These are phyloP conservation scores for Magnusiomyces tetraspermus DNA, from an alignment of 1,139 yeast species.

Conservation along the genomic window DNA sequence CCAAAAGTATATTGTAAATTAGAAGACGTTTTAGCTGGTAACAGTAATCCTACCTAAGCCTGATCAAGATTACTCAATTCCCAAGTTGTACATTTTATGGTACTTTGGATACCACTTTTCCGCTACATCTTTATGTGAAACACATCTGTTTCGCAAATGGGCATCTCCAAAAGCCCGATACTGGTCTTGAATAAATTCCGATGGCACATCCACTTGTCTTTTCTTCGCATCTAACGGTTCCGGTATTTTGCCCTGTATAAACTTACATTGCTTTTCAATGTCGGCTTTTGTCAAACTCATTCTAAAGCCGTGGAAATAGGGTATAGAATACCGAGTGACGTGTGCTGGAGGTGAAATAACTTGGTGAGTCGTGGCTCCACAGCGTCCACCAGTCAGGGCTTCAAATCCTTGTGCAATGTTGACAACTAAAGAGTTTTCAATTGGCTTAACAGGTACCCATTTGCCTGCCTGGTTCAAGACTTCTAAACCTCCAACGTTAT, in stretches of 20 bases:
- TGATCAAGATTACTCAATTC: not conserved
- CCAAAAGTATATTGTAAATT: not conserved
- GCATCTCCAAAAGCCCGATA: constrained; percentile 43
- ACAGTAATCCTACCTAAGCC: too few species aligned
- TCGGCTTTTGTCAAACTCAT: constrained; percentile 27
- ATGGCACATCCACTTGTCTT: constrained; percentile 29
- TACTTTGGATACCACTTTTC: constrained; percentile 52
- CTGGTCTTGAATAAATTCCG: constrained; percentile 29
- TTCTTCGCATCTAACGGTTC: constrained; percentile 25
- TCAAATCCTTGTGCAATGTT: constrained; percentile 36
- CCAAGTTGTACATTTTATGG: constrained; percentile 22
- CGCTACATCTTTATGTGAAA: constrained; percentile 62
- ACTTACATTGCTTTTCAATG: constrained; percentile 23
- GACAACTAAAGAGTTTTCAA: constrained; percentile 29
- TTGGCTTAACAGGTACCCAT: constrained; percentile 45
- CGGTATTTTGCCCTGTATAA: constrained; percentile 26
- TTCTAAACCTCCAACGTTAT: constrained; percentile 45
- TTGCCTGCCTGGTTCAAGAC: constrained; percentile 54
- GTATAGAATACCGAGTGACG: constrained; percentile 31
- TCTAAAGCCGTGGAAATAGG: constrained; percentile 32
- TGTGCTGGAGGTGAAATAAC: constrained; percentile 48
- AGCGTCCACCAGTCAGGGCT: constrained; percentile 34
- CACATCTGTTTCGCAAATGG: constrained; percentile 53
- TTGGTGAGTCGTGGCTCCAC: constrained; percentile 55
- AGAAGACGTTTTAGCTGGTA: too few species aligned